Evolutionary conservation across 2,329 filamentous ascomycete species (phyloP), one percentile per base, ranked within the genome.

Genomic region (Botrytis hyacinthi): DNA sequence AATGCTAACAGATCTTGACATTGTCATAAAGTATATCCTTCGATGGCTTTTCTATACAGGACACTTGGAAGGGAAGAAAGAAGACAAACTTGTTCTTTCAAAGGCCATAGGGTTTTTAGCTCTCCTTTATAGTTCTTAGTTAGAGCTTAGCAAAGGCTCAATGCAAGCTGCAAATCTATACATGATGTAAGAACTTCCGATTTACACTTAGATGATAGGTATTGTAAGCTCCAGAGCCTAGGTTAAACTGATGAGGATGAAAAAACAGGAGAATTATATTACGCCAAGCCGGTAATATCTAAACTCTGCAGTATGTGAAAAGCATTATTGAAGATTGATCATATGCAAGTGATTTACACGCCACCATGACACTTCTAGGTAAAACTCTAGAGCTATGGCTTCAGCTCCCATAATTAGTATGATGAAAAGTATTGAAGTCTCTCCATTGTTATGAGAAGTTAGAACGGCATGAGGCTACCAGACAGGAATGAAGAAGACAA

Each of bases 381-480:
- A 20, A 7, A 61, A 0, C 26, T n/a, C 22, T n/a, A 37, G 5
- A 14, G 35, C 59, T 1, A 26, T 7, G 4, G 1, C 0, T 9
- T 4, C 7, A 37, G 6, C 1, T 61, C 1, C 10, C 7, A 7
- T 6, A 1, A 18, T 29, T 18, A 29, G 12, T 26, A n/a, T 14
- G 14, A n/a, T 16, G 59, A 14, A 26, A 37, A n/a, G 14, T 12
- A 61, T 26, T 37, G 9, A 22, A 61, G 26, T 8, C 22, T 61
- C 5, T 16, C 22, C 6, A 61, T 61, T n/a, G 35, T 12, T 40
- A 61, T 16, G 14, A 40, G 6, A 37, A 37, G 7, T 37, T 10
- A 37, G 8, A 40, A 16, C 12, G 8, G 0, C 8, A 0, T 8
- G 6, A 61, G 40, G 22, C 32, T 37, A 16, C 22, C 14, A n/a